phyloP scores from a whole-genome alignment of 805 yeast genomes.

The Pichia manshurica region DNA sequence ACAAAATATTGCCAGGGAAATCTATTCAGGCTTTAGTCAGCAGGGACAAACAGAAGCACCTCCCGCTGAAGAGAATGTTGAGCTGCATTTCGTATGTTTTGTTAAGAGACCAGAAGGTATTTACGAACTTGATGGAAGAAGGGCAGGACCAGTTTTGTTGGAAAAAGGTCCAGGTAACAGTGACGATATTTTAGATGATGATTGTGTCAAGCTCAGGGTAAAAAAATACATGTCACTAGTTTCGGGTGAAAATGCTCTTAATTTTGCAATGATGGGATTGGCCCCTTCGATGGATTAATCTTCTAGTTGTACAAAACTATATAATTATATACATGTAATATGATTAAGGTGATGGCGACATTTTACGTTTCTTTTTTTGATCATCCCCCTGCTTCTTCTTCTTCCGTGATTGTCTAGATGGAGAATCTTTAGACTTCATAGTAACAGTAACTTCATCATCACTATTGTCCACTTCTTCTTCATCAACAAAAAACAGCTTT shows the following conservation, averaged over 20 bases:
- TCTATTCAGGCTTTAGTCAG: slow-evolving; percentile 40
- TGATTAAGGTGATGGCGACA: background rate
- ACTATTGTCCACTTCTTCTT: slow-evolving; percentile 10
- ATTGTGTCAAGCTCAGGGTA: slow-evolving; percentile 47
- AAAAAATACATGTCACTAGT: slow-evolving; percentile 61
- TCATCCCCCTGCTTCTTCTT: background rate
- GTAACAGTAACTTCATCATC: slow-evolving; percentile 1
- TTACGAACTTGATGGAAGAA: slow-evolving; percentile 86
- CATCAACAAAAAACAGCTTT: slow-evolving; percentile 22
- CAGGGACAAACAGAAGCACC: slow-evolving; percentile 70
- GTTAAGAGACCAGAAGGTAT: slow-evolving; percentile 50
- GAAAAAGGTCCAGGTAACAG: slow-evolving; percentile 12
- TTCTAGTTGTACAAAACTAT: background rate
- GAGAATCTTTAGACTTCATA: background rate
- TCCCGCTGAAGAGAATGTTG: slow-evolving; percentile 44
- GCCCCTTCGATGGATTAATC: slow-evolving; percentile 41
- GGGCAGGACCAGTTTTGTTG: slow-evolving; percentile 66
- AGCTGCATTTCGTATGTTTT: slow-evolving; percentile 75
- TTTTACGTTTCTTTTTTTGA: slow-evolving; percentile 1
- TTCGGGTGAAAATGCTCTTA: slow-evolving; percentile 51
- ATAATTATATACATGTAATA: background rate
- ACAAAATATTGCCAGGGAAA: slow-evolving; percentile 20
- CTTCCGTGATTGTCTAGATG: background rate
- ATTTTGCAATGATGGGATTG: slow-evolving; percentile 74
- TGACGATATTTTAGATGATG: slow-evolving; percentile 50